Evolutionary conservation across 306 rosid genomes (phyloP), one percentile per base, ranked within the genome.

Genomic region (Prinsepia uniflora): DNA sequence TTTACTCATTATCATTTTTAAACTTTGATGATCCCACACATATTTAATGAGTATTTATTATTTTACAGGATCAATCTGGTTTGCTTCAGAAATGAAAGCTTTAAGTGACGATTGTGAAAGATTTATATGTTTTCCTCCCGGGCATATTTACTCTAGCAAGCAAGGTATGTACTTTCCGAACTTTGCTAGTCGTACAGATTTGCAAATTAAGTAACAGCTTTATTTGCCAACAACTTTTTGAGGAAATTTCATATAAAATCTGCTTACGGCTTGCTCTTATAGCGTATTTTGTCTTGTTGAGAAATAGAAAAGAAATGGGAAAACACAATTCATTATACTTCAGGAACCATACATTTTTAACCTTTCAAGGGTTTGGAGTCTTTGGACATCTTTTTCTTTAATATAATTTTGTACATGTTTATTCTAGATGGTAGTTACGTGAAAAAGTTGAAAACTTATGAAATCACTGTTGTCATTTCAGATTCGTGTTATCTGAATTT

Each of bases 11-110:
- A 41, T 30, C n/a, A 12, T 41, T 59, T 41, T 22, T 44, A 68
- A 41, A 40, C 41, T 19, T 53, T 19, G 8, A 39, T 18, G n/a
- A 50, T 43, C 8, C 42, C 36, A 11, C 8, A 3, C 14, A 41
- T 14, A 18, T 69, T 20, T 54, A 57, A 61, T 61, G 63, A 44
- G 70, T 65, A 67, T 40, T 70, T 75, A 52, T 65, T 77, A 70
- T 20, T 82, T 74, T 71, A 60, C 87, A 94, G 99, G 99, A 72
- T 95, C 97, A 66, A 81, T 84, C 40, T 95, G 99, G 97, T 95
- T 95, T 84, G 92, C 97, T 52, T 95, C 99, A 72, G 96, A 95
- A 84, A 95, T 95, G 99, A 95, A 95, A 81, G 99, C 97, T 76
- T 61, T 95, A 66, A 86, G 94, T 77, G 99, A 95, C 70, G 99